Conservation (phyloP, 768 basidiomycete species). For the Goffeauzyma gilvescens region DNA sequence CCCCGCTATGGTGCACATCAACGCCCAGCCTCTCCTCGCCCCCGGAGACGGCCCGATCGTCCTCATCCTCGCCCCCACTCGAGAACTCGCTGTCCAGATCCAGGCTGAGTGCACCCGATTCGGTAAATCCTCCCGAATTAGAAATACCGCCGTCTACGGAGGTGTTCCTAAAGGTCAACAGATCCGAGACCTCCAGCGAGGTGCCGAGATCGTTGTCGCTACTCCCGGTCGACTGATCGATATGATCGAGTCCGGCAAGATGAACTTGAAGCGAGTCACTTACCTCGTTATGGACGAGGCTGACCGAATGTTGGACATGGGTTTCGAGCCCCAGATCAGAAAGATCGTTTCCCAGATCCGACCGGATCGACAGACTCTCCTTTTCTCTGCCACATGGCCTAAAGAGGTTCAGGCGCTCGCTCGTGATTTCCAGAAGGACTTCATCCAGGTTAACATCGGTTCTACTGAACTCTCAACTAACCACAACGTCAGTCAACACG, state of each 20-base stretch:
- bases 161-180: conserved; percentile 97
- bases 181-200: conserved; percentile 90
- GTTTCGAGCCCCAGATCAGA: conserved; percentile 98
- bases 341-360: conserved; percentile 95
- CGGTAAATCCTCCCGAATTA: conserved; percentile 71
- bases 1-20: conserved; percentile 98
- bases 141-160: conserved; percentile 96
- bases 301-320: conserved; percentile 99
- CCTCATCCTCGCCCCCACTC: conserved; percentile 86
- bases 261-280: conserved; percentile 84
- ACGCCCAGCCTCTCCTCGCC: conserved; percentile 84
- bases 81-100: conserved; percentile 95
- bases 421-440: conserved; percentile 88
- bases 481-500: conserved; percentile 87
- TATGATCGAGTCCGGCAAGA: conserved; percentile 93
- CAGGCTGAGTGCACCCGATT: conserved; percentile 98
- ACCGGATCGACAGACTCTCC: conserved; percentile 92
- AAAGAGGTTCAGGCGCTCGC: conserved; percentile 98
- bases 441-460: conserved; percentile 96
- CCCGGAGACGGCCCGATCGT: conserved; percentile 96
- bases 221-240: conserved; percentile 99
- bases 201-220: conserved; percentile 96
- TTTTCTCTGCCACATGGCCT: conserved; percentile 99
- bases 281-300: conserved; percentile 99
- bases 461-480: conserved; percentile 97